These are phyloP conservation scores for Teratosphaeriaceae sp. DNA, from an alignment of 2,329 filamentous ascomycete species.

Conservation along the genomic window DNA sequence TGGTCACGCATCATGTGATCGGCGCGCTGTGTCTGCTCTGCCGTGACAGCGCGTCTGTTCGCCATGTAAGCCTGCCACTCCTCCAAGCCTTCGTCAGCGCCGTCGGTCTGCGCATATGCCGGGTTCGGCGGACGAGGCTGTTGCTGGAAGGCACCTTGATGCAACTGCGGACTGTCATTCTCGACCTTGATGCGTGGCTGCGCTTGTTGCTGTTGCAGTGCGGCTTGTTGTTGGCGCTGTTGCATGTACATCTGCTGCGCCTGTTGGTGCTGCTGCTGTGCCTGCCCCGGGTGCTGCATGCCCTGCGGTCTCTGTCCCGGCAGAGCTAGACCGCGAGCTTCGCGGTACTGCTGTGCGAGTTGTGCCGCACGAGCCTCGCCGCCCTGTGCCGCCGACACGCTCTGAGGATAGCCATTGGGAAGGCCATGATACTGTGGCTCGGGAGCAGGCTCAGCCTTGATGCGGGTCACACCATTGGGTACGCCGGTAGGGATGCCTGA, in stretches of 20 bases:
- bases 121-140: conserved; percentile 39
- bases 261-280: conserved; percentile 25
- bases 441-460: conserved; percentile 48
- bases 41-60: conserved; percentile 48
- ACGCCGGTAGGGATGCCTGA: no score
- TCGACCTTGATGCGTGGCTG: conserved; percentile 32
- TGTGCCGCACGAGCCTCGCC: conserved; percentile 45
- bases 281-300: conserved; percentile 29
- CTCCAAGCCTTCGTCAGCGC: conserved; percentile 54
- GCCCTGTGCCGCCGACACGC: conserved; percentile 29
- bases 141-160: conserved; percentile 25
- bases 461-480: conserved; percentile 37
- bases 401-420: conserved; percentile 22
- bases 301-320: conserved; percentile 30
- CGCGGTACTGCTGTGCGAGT: conserved; percentile 52
- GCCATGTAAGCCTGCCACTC: conserved; percentile 54
- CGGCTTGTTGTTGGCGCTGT: conserved; percentile 21
- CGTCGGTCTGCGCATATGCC: conserved; percentile 65
- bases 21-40: conserved; percentile 49
- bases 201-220: conserved; percentile 20
- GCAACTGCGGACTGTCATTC: conserved; percentile 20
- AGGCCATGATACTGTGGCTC: conserved; percentile 26
- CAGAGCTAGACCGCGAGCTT: conserved; percentile 30
- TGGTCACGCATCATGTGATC: conserved; percentile 64
- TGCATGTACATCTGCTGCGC: conserved; percentile 29